Conservation (phyloP, 345 rosid species). For the Citrus maxima region DNA sequence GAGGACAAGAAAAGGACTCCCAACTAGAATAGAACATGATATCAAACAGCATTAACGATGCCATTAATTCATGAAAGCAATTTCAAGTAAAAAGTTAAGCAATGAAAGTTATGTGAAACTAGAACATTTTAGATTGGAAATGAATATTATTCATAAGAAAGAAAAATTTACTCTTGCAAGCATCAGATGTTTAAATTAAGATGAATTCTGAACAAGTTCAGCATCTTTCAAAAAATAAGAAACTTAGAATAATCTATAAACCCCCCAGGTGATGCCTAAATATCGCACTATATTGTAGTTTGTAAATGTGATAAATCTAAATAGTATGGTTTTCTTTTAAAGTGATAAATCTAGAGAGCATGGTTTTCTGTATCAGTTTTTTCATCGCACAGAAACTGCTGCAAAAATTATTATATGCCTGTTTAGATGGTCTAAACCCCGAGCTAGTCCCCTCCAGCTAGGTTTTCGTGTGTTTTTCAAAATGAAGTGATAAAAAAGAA, state of each 20-base stretch:
- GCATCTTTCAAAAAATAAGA: not conserved
- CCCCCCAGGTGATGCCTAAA: not conserved
- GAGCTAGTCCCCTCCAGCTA: not conserved
- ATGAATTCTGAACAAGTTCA: not conserved
- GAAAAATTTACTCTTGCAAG: not conserved
- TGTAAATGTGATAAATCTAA: not conserved
- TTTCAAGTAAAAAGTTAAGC: not conserved
- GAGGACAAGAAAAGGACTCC: not conserved
- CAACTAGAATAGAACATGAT: not conserved
- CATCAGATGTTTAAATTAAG: not conserved
- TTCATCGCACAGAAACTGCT: not conserved
- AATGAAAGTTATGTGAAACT: not conserved
- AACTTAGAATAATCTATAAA: not conserved
- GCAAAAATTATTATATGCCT: not conserved
- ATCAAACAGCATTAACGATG: no score
- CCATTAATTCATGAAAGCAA: not conserved
- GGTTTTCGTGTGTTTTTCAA: not conserved
- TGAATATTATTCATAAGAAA: not conserved
- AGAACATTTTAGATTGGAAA: not conserved
- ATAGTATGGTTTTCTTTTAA: not conserved
- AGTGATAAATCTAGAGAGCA: not conserved
- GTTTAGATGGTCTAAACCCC: not conserved
- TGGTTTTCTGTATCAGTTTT: not conserved
- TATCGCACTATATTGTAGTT: not conserved
- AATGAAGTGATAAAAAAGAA: not conserved